Conservation (phyloP, 2,329 filamentous ascomycete genomes). For the Plectosphaerella plurivora region DNA sequence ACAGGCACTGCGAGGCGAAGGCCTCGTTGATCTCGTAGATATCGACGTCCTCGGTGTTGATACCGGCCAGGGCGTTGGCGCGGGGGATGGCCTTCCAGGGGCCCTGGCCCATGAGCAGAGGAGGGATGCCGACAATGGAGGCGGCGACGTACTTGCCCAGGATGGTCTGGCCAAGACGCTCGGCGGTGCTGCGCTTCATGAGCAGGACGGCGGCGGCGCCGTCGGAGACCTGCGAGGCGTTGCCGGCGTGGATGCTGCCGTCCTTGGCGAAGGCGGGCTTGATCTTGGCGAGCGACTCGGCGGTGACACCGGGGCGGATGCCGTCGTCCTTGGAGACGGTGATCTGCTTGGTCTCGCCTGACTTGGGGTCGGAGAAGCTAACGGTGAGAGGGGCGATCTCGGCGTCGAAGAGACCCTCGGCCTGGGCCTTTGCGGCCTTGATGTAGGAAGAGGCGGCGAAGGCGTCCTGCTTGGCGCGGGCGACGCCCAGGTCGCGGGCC, state of each 20-base stretch:
- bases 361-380: constrained; percentile 87
- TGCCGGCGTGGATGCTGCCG: constrained; percentile 92
- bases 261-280: constrained; percentile 85
- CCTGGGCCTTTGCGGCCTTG: constrained; percentile 82
- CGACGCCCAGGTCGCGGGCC: constrained; percentile 77
- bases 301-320: constrained; percentile 77
- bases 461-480: constrained; percentile 73
- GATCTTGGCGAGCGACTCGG: constrained; percentile 87
- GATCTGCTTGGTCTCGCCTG: constrained; percentile 77
- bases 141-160: constrained; percentile 89
- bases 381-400: constrained; percentile 87
- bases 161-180: constrained; percentile 82
- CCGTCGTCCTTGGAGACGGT: constrained; percentile 85
- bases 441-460: constrained; percentile 93
- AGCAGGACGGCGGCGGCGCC: constrained; percentile 91
- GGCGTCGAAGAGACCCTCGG: constrained; percentile 83
- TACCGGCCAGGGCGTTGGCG: constrained; percentile 80
- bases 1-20: constrained; percentile 91
- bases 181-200: constrained; percentile 90
- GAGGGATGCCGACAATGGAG: constrained; percentile 82
- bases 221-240: constrained; percentile 92
- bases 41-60: constrained; percentile 86
- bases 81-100: constrained; percentile 95
- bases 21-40: constrained; percentile 99
- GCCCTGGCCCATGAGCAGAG: constrained; percentile 92